Evolutionary conservation across 176 grass and related monocot genomes (phyloP), one percentile per base, ranked within the genome.

Genomic region (Tillandsia fasciculata): DNA sequence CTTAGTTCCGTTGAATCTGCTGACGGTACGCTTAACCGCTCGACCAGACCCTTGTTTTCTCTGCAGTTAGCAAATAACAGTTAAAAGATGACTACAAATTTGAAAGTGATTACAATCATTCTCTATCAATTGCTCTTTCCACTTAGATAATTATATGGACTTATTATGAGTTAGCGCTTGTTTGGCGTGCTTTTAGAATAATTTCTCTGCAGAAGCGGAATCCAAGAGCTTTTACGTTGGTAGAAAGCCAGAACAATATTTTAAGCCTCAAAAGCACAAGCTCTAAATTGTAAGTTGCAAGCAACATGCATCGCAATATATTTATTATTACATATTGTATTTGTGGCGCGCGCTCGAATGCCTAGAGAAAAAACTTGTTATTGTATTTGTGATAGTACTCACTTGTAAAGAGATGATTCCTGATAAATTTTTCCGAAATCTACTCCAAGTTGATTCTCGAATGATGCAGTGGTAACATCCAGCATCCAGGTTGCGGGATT

Each of bases 401-500:
- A 96, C 91, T 69, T 79, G 14, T 47, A 69, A 15, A 88, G 70
- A 54, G 83, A 50, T 4, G 91, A 96, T 58, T 83, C 85, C 61
- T 14, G 83, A 11, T 86, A 91, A n/a, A 91, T 58, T 67, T 86
- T 50, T 69, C 82, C 79, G 81, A 96, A 96, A 76, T 96, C 52
- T 33, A 81, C 14, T 71, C 76, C 71, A 8, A 90, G 51, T 61
- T 85, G 87, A 23, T 22, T 13, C 81, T 87, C 91, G 65, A 83
- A 74, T 67, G 91, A 96, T 71, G 56, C 52, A 20, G 58, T 87
- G 23, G 83, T 90, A 83, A 81, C 79, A 73, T 96, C 87, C 64
- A 95, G 24, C 86, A 95, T 90, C 90, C 86, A 95, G 26, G 90
- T 90, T 48, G 90, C 82, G 56, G 91, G 91, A 50, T 96, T 96